phyloP scores from a whole-genome alignment of 1,284 basidiomycete species.

The Boletus putidus region DNA sequence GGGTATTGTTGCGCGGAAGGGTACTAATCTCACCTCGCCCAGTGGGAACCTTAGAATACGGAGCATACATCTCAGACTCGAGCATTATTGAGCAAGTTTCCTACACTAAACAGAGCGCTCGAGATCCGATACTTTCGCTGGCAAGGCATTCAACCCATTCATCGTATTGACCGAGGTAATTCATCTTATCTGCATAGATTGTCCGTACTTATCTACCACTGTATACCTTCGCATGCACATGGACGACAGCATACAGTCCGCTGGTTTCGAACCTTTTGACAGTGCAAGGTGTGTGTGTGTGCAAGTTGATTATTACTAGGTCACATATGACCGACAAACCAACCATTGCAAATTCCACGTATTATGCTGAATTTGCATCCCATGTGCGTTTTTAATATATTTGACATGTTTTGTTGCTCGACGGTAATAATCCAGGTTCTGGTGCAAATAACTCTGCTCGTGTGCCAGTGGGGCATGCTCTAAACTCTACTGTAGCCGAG shows the following conservation, averaged over 20 bases:
- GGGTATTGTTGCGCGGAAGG: not conserved
- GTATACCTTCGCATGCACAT: slow-evolving; percentile 58
- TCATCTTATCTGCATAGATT: slow-evolving; percentile 37
- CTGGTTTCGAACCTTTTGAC: slow-evolving; percentile 49
- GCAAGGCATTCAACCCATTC: slow-evolving; percentile 39
- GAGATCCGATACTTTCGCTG: slow-evolving; percentile 35
- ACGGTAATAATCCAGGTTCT: too few relatives aligned
- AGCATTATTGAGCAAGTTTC: not conserved
- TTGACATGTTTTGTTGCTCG: too few relatives aligned
- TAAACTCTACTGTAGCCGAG: slow-evolving; percentile 43
- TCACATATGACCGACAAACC: slow-evolving; percentile 29
- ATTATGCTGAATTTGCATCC: slow-evolving; percentile 56
- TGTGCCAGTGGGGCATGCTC: slow-evolving; percentile 42
- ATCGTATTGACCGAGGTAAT: not conserved
- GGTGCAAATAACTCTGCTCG: too few relatives aligned
- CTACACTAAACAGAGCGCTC: not conserved
- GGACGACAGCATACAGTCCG: slow-evolving; percentile 55
- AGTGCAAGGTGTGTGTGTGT: not conserved
- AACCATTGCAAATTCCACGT: too few relatives aligned
- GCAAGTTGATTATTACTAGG: not conserved
- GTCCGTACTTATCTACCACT: slow-evolving; percentile 58
- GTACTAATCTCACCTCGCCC: not conserved
- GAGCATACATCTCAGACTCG: slow-evolving; percentile 50
- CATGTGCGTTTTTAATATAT: slow-evolving; percentile 36
- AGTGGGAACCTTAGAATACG: slow-evolving; percentile 57